Conservation (phyloP, 139 green algal genomes). For the Picochlorum sp. region DNA sequence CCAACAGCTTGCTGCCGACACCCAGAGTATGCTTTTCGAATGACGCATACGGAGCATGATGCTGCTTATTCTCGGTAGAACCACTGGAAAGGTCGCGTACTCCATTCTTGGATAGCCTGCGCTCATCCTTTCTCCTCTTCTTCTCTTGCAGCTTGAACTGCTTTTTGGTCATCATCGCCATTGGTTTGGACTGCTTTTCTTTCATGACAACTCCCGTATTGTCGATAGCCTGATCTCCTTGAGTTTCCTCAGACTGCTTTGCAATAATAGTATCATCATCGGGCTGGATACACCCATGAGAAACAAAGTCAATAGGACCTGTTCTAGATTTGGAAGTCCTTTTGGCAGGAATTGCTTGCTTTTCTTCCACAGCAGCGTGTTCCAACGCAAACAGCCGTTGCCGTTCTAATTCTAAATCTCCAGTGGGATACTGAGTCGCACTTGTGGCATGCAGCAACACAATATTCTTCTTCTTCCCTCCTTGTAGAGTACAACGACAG, state of each 20-base stretch:
- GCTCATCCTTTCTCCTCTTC: conserved; percentile 1
- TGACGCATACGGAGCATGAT: conserved; percentile 32
- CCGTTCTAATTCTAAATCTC: conserved; percentile 2
- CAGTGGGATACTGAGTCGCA: conserved; percentile 22
- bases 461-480: conserved; percentile 33
- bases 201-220: conserved; percentile 2
- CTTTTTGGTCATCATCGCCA: conserved; percentile 3
- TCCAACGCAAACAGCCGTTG: neutral
- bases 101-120: neutral
- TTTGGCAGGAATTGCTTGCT: conserved; percentile 1
- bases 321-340: neutral
- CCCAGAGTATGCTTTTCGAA: conserved; percentile 69
- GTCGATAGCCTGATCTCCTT: neutral
- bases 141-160: neutral
- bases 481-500: conserved; percentile 26
- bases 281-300: conserved; percentile 6
- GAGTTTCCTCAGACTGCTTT: neutral
- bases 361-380: neutral
- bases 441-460: conserved; percentile 23
- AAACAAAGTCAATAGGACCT: conserved; percentile 13
- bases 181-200: neutral
- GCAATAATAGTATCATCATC: neutral
- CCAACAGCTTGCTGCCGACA: conserved; percentile 56
- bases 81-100: neutral
- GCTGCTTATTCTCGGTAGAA: neutral